Percentiles rank a stretch among this genome's conserved stretches.
These are phyloP conservation scores for Gnomoniopsis smithogilvyi DNA, from an alignment of 2,329 filamentous ascomycete species.

Conservation along the genomic window DNA sequence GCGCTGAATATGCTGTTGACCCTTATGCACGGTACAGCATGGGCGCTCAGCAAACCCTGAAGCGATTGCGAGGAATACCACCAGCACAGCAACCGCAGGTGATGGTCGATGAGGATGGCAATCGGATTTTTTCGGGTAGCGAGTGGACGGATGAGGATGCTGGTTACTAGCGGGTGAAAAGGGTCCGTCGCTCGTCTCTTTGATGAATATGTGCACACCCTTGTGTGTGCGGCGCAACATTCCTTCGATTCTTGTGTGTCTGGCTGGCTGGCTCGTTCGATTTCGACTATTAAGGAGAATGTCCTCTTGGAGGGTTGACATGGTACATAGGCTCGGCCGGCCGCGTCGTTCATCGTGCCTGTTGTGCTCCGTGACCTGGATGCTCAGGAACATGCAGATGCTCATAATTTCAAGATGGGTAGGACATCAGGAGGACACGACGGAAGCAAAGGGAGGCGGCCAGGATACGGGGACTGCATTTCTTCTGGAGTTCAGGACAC, in stretches of 20 bases:
- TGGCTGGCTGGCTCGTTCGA: slow-evolving; percentile 8
- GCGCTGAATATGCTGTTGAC: slow-evolving; percentile 5
- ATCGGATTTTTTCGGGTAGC: slow-evolving; percentile 60
- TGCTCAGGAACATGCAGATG: not conserved
- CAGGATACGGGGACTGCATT: not conserved
- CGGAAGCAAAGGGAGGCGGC: not conserved
- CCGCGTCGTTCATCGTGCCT: not conserved
- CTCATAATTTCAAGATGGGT: slow-evolving; percentile 2
- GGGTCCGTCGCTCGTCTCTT: slow-evolving; percentile 16
- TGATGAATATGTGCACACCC: slow-evolving; percentile 4
- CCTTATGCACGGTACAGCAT: slow-evolving; percentile 56
- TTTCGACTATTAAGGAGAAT: slow-evolving; percentile 6
- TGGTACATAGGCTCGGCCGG: slow-evolving; percentile 1
- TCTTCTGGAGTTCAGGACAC: slow-evolving; percentile 10
- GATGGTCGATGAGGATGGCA: slow-evolving; percentile 56
- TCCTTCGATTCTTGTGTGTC: slow-evolving; percentile 4
- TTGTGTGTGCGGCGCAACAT: not conserved
- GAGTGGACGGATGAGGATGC: slow-evolving; percentile 67
- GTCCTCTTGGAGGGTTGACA: not conserved
- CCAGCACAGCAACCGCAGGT: slow-evolving; percentile 45
- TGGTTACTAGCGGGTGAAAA: slow-evolving; percentile 39
- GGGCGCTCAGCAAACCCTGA: slow-evolving; percentile 39
- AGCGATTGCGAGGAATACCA: slow-evolving; percentile 53
- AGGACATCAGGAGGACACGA: not conserved
- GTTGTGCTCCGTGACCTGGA: not conserved